Percentiles rank a stretch among this genome's conserved stretches.
These are phyloP conservation scores for Entomortierella beljakovae DNA, from an alignment of 192 early-diverging fungal species.

Conservation along the genomic window DNA sequence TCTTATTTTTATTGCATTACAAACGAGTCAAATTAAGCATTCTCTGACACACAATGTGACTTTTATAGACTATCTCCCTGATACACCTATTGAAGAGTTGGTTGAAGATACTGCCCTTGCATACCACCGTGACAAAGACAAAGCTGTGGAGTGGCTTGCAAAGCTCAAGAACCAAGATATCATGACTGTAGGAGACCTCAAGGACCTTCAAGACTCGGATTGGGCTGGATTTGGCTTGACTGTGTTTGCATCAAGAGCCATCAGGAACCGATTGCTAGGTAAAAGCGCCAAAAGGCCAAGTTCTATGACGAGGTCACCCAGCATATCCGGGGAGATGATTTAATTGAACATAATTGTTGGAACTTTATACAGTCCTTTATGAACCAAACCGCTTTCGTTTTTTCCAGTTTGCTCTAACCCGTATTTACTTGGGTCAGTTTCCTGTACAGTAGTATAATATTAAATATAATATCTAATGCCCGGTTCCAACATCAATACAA, in stretches of 20 bases:
- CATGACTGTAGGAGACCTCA: slow-evolving; percentile 83
- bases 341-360: too few species aligned
- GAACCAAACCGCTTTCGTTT: too few species aligned
- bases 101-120: slow-evolving; percentile 74
- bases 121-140: slow-evolving; percentile 75
- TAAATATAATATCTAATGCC: too few species aligned
- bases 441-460: too few species aligned
- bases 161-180: slow-evolving; percentile 80
- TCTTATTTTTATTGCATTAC: not conserved
- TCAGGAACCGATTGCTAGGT: slow-evolving; percentile 64
- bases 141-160: slow-evolving; percentile 75
- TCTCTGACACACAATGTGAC: not conserved
- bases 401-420: too few species aligned
- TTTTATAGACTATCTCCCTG: slow-evolving; percentile 61
- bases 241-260: slow-evolving; percentile 66
- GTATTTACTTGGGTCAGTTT: too few species aligned
- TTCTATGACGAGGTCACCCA: slow-evolving; percentile 19
- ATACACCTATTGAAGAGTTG: slow-evolving; percentile 74
- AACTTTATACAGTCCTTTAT: too few species aligned
- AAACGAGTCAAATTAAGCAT: too few species aligned
- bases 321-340: slow-evolving; percentile 12
- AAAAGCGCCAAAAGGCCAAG: slow-evolving; percentile 42
- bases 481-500: too few species aligned
- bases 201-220: slow-evolving; percentile 78
- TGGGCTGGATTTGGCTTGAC: slow-evolving; percentile 73